Evolutionary conservation across 148 eudicot species (phyloP).

Genomic region (Suaeda aralocaspica): DNA sequence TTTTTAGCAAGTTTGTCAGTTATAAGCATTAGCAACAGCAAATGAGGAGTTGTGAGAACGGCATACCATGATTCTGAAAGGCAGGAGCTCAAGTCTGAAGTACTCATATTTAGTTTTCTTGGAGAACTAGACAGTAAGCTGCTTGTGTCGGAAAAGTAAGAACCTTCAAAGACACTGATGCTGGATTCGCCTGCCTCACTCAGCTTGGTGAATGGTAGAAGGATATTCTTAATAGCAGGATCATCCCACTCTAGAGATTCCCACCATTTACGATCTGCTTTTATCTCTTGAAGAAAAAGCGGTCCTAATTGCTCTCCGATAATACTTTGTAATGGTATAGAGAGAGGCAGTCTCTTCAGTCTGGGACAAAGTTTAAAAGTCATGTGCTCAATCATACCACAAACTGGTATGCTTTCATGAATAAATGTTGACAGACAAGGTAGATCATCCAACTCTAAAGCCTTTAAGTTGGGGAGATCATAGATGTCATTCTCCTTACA

Average conservation of each 20-base stretch:
- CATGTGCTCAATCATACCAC: conserved; percentile 16
- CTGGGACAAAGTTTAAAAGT: conserved; percentile 15
- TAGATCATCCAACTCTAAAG: conserved; percentile 22
- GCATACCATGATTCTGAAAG: conserved; percentile 1
- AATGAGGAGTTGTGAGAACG: neutral
- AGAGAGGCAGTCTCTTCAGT: conserved; percentile 16
- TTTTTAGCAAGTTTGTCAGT: neutral
- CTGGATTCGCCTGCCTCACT: conserved; percentile 11
- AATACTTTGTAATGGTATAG: conserved; percentile 2
- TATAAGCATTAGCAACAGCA: neutral
- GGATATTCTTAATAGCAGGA: conserved; percentile 13
- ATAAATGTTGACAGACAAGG: conserved; percentile 18
- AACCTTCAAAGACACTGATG: conserved; percentile 9
- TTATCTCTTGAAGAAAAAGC: conserved; percentile 16
- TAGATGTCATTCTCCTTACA: neutral
- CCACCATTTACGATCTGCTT: conserved; percentile 25
- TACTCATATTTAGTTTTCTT: neutral
- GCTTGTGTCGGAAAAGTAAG: neutral
- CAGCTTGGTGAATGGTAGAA: conserved; percentile 19
- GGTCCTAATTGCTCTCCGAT: neutral
- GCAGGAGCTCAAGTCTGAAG: conserved; percentile 15
- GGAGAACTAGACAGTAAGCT: neutral
- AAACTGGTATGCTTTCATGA: conserved; percentile 15
- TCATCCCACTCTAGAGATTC: conserved; percentile 21
- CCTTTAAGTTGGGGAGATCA: conserved; percentile 21